A percentile compares a stretch with the other conserved stretches of the same genome.
Conservation (phyloP, 2,329 filamentous ascomycete species). For the Geosmithia putterillii region DNA sequence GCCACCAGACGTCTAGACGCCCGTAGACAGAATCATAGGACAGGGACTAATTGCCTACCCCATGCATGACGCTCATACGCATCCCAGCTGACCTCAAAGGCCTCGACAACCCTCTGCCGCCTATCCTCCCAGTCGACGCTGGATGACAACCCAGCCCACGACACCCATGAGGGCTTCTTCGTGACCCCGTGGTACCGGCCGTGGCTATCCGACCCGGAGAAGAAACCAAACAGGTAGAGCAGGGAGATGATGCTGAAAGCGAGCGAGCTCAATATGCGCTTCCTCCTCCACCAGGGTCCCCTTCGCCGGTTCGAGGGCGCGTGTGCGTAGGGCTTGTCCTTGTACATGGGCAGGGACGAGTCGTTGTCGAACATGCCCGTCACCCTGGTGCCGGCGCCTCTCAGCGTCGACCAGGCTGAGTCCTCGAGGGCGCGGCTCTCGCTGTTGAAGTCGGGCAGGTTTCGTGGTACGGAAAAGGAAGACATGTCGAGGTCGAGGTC, state of each 20-base stretch:
- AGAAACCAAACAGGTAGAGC: slow-evolving; percentile 60
- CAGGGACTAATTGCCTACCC: slow-evolving; percentile 48
- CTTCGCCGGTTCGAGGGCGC: slow-evolving; percentile 45
- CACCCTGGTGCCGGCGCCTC: slow-evolving; percentile 29
- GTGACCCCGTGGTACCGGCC: background rate
- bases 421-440: slow-evolving; percentile 55
- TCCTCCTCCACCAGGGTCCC: slow-evolving; percentile 48
- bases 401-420: slow-evolving; percentile 45
- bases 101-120: slow-evolving; percentile 73
- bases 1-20: background rate
- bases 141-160: slow-evolving; percentile 34
- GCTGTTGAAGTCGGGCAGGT: slow-evolving; percentile 56
- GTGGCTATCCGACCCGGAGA: slow-evolving; percentile 18
- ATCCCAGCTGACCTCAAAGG: slow-evolving; percentile 85
- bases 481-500: slow-evolving; percentile 35
- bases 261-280: slow-evolving; percentile 41
- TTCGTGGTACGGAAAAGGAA: slow-evolving; percentile 53
- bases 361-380: slow-evolving; percentile 49
- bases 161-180: background rate
- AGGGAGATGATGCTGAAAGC: slow-evolving; percentile 42
- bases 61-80: slow-evolving; percentile 87
- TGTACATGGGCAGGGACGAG: slow-evolving; percentile 85
- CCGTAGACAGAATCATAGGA: background rate
- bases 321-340: slow-evolving; percentile 88
- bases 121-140: slow-evolving; percentile 64